Evolutionary conservation across 2,329 filamentous ascomycete species (phyloP).

Genomic region (Apiospora arundinis): DNA sequence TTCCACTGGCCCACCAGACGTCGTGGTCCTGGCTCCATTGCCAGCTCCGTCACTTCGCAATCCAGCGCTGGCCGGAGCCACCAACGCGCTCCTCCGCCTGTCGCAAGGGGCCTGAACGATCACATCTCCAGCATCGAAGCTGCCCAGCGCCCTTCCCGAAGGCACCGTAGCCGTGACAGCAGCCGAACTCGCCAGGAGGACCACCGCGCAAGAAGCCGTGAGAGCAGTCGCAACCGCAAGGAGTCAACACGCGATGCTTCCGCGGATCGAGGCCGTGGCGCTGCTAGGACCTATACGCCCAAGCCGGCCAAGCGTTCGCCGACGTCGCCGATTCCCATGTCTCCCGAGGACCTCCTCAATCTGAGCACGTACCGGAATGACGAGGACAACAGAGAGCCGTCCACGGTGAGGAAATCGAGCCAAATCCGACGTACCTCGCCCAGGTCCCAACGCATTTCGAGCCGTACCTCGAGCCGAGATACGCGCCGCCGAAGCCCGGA

Average conservation of each 20-base stretch:
- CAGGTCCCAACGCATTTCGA: constrained; percentile 41
- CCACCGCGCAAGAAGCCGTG: constrained; percentile 49
- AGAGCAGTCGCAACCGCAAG: constrained; percentile 56
- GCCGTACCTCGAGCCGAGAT: constrained; percentile 57
- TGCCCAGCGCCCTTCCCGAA: constrained; percentile 68
- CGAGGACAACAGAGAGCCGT: constrained; percentile 46
- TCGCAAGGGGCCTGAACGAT: constrained; percentile 74
- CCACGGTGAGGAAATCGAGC: constrained; percentile 52
- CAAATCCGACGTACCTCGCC: constrained; percentile 40
- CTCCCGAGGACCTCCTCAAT: constrained; percentile 80
- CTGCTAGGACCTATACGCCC: constrained; percentile 66
- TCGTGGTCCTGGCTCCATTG: constrained; percentile 60
- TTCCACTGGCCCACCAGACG: constrained; percentile 63
- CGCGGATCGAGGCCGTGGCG: constrained; percentile 72
- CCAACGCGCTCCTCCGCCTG: constrained; percentile 57
- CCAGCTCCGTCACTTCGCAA: constrained; percentile 63
- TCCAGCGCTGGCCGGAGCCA: constrained; percentile 56
- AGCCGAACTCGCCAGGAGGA: constrained; percentile 55
- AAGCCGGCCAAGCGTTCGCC: constrained; percentile 84
- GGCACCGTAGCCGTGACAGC: constrained; percentile 60
- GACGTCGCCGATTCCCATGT: constrained; percentile 93
- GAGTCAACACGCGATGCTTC: constrained; percentile 65
- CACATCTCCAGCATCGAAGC: constrained; percentile 88
- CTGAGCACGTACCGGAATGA: constrained; percentile 55
- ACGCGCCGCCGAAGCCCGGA: constrained; percentile 55